Conservation (phyloP, 495 filamentous ascomycete species). For the Clohesyomyces aquaticus region DNA sequence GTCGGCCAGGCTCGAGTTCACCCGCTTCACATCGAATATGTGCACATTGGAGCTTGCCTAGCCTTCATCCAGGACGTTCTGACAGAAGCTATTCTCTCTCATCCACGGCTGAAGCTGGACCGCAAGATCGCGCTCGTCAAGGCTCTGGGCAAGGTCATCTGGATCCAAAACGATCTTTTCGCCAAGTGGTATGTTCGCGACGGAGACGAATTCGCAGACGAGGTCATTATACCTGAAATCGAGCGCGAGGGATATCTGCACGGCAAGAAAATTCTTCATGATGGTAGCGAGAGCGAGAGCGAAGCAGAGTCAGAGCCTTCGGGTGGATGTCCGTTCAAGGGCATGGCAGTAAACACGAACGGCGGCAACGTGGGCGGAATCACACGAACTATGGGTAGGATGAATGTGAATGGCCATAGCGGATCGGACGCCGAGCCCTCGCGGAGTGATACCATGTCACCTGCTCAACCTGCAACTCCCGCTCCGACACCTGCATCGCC, state of each 20-base stretch:
- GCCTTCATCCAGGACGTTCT: conserved; percentile 75
- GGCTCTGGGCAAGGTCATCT: conserved; percentile 64
- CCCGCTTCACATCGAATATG: conserved; percentile 73
- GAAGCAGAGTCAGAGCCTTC: conserved; percentile 21
- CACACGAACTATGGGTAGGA: conserved; percentile 65
- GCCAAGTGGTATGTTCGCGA: conserved; percentile 74
- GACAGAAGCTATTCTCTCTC: conserved; percentile 71
- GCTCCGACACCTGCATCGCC: conserved; percentile 15
- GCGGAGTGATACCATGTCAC: background rate
- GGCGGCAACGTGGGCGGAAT: conserved; percentile 57
- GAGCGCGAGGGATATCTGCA: conserved; percentile 64
- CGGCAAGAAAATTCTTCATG: conserved; percentile 55
- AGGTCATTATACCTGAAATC: conserved; percentile 58
- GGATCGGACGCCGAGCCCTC: conserved; percentile 65
- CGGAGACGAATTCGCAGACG: conserved; percentile 69
- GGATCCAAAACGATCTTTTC: conserved; percentile 82
- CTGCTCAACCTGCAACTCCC: conserved; percentile 45
- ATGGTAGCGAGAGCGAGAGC: conserved; percentile 36
- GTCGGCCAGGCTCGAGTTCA: conserved; percentile 65
- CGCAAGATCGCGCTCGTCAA: conserved; percentile 70
- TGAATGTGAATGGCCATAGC: conserved; percentile 68
- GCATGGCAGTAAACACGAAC: conserved; percentile 8
- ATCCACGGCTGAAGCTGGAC: conserved; percentile 63
- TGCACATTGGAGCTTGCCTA: conserved; percentile 70
- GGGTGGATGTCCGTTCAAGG: conserved; percentile 33